Evolutionary conservation across 352 stramenopile species (phyloP).

Genomic region (Phytophthora citrophthora): DNA sequence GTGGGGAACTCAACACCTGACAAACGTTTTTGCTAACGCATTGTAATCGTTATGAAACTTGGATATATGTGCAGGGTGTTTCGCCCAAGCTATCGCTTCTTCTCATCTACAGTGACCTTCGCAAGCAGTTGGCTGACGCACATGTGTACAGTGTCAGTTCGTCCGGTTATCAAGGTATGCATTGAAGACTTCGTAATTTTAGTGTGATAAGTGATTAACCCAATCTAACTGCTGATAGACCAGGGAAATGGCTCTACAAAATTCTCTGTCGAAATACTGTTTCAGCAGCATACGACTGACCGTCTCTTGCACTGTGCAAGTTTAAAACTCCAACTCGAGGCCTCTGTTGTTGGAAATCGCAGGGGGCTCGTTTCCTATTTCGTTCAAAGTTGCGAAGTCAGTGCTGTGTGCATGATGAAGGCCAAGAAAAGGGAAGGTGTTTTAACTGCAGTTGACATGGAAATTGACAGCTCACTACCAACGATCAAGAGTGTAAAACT

Average conservation of each 20-base stretch:
- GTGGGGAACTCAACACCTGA: not conserved
- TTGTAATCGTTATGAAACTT: conserved; percentile 1
- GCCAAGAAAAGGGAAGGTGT: conserved; percentile 29
- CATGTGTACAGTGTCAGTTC: conserved; percentile 64
- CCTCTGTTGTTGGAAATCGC: conserved; percentile 18
- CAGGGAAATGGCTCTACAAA: conserved; percentile 48
- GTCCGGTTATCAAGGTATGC: conserved; percentile 70
- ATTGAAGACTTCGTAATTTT: not conserved
- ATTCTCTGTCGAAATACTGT: conserved; percentile 72
- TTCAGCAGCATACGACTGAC: conserved; percentile 49
- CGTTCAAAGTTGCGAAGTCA: conserved; percentile 66
- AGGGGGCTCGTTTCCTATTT: conserved; percentile 44
- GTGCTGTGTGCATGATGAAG: conserved; percentile 57
- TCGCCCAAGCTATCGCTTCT: conserved; percentile 66
- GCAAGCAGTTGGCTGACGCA: conserved; percentile 53
- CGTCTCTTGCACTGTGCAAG: conserved; percentile 60
- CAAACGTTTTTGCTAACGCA: not conserved
- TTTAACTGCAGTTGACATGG: too few species aligned
- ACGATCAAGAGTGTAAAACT: conserved; percentile 55
- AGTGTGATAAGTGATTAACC: conserved; percentile 4
- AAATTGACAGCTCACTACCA: conserved; percentile 39
- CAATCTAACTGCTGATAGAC: conserved; percentile 39
- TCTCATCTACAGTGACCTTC: conserved; percentile 53
- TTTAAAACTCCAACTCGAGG: conserved; percentile 64
- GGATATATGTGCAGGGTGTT: conserved; percentile 48